phyloP scores from a whole-genome alignment of 2,329 filamentous ascomycete genomes.

The Diaporthe capsici region DNA sequence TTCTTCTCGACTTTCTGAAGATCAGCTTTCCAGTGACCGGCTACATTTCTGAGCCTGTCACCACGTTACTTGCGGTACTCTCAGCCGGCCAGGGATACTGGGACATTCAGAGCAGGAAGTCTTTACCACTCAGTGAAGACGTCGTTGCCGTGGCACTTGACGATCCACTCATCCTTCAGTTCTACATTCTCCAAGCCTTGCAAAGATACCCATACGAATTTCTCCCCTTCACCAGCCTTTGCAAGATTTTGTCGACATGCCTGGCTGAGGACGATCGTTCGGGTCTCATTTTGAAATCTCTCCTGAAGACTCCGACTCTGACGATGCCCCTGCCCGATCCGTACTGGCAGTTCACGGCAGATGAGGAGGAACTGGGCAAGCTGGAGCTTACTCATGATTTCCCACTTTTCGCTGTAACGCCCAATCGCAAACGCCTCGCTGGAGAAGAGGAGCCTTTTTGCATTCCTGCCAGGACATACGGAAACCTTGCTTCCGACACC shows the following conservation, averaged over 20 bases:
- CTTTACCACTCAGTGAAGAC: slow-evolving; percentile 56
- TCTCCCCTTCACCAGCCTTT: slow-evolving; percentile 81
- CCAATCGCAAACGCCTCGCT: slow-evolving; percentile 59
- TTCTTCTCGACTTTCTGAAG: slow-evolving; percentile 79
- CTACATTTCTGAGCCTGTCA: slow-evolving; percentile 80
- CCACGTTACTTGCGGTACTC: slow-evolving; percentile 75
- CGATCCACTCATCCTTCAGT: slow-evolving; percentile 69
- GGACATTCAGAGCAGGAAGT: slow-evolving; percentile 60
- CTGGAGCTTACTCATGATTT: slow-evolving; percentile 78
- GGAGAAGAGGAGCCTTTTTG: slow-evolving; percentile 67
- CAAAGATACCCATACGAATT: slow-evolving; percentile 90
- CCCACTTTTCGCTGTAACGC: slow-evolving; percentile 69
- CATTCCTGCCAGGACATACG: slow-evolving; percentile 76
- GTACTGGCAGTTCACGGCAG: slow-evolving; percentile 82
- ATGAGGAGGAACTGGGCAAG: slow-evolving; percentile 88
- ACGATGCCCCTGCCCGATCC: slow-evolving; percentile 82
- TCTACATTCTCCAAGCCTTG: slow-evolving; percentile 76
- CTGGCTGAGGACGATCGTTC: slow-evolving; percentile 54
- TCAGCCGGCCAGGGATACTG: slow-evolving; percentile 67
- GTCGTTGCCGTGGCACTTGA: slow-evolving; percentile 61
- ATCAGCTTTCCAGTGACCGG: slow-evolving; percentile 76
- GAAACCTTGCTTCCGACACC: slow-evolving; percentile 83
- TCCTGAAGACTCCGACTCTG: slow-evolving; percentile 79
- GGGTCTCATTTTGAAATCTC: slow-evolving; percentile 64
- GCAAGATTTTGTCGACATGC: slow-evolving; percentile 73